These are phyloP conservation scores for Microdochium trichocladiopsis DNA, from an alignment of 2,329 filamentous ascomycete genomes.

Conservation along the genomic window DNA sequence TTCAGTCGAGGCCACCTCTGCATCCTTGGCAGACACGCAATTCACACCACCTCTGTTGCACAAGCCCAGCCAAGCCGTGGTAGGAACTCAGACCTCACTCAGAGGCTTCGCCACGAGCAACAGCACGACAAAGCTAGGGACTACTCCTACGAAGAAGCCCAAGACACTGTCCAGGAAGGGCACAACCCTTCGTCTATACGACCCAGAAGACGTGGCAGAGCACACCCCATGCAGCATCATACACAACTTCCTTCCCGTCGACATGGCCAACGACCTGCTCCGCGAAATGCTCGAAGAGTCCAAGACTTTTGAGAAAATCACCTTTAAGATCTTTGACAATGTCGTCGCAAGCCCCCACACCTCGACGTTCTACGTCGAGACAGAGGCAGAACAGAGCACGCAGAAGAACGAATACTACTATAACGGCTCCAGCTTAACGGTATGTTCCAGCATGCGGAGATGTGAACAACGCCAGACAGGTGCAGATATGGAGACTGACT, in stretches of 20 bases:
- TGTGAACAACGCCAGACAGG: too few species aligned
- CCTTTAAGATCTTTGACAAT: conserved; percentile 83
- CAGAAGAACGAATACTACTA: conserved; percentile 81
- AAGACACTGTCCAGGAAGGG: conserved; percentile 65
- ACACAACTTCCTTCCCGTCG: conserved; percentile 74
- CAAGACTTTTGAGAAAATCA: conserved; percentile 59
- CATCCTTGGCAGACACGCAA: conserved; percentile 36
- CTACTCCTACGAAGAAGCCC: conserved; percentile 27
- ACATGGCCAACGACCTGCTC: conserved; percentile 68
- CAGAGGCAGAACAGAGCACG: conserved; percentile 56
- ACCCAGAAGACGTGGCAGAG: conserved; percentile 70
- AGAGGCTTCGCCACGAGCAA: conserved; percentile 35
- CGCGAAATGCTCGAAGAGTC: conserved; percentile 70
- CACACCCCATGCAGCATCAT: conserved; percentile 89
- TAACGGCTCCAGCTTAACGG: conserved; percentile 67
- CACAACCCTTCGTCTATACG: conserved; percentile 75
- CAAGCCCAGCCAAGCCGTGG: conserved; percentile 10
- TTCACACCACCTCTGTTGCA: conserved; percentile 21
- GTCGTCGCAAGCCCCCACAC: conserved; percentile 83
- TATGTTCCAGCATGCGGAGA: too few species aligned
- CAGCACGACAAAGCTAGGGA: conserved; percentile 1
- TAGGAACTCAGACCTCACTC: conserved; percentile 59
- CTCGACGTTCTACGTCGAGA: conserved; percentile 75
- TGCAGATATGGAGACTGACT: not conserved
- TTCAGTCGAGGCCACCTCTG: conserved; percentile 59